Percentiles rank a stretch among this genome's conserved stretches.
These are phyloP conservation scores for Fragaria vesca DNA, from an alignment of 306 rosid species.

Conservation along the genomic window DNA sequence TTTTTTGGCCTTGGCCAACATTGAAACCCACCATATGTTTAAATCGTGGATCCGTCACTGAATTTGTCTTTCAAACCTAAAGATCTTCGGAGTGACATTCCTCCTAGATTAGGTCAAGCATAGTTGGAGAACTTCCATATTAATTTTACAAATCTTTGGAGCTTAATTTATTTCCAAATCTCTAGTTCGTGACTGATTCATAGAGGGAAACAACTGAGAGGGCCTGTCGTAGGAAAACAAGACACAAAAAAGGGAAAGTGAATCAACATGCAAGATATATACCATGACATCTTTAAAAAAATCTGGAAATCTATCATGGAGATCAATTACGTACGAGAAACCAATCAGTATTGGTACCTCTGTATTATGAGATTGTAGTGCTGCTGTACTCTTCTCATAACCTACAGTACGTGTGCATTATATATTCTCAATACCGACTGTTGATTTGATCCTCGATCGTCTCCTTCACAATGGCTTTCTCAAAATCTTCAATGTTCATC, in stretches of 20 bases:
- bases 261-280: background rate
- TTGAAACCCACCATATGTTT: no score
- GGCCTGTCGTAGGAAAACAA: background rate
- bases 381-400: background rate
- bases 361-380: background rate
- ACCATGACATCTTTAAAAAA: background rate
- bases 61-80: no score
- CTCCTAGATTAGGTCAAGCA: no score
- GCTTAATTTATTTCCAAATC: no score
- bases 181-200: no score
- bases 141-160: no score
- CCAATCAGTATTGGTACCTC: background rate
- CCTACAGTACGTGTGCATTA: background rate
- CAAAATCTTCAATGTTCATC: background rate
- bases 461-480: background rate
- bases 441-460: background rate
- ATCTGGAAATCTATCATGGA: background rate
- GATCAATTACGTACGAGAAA: background rate
- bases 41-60: no score
- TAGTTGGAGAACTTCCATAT: no score
- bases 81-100: no score
- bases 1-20: no score
- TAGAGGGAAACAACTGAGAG: no score
- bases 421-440: no score
- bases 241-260: background rate